These are phyloP conservation scores for Guadua angustifolia DNA, from an alignment of 176 grass and related monocot species.

Conservation along the genomic window DNA sequence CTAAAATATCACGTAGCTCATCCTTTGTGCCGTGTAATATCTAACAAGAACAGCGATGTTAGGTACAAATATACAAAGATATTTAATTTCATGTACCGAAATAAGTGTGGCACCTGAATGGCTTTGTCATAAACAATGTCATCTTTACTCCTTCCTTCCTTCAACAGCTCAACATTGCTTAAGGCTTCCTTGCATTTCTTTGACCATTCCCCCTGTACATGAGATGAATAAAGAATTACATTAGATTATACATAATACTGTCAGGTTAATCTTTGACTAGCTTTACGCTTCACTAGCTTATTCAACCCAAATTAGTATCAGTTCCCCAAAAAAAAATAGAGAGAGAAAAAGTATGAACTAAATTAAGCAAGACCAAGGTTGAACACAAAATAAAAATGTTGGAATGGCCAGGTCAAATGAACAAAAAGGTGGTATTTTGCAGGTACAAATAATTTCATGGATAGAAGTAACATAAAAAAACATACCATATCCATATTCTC, in stretches of 20 bases:
- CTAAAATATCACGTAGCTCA: slow-evolving; percentile 68
- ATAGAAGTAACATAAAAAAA: slow-evolving; percentile 18
- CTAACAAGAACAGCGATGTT: slow-evolving; percentile 53
- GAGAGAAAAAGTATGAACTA: background rate
- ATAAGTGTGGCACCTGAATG: slow-evolving; percentile 57
- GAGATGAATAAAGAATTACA: slow-evolving; percentile 29
- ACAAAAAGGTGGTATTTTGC: slow-evolving; percentile 1
- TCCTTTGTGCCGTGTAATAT: slow-evolving; percentile 85
- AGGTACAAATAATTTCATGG: background rate
- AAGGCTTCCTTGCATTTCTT: slow-evolving; percentile 83
- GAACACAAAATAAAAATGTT: slow-evolving; percentile 11
- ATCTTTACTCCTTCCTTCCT: slow-evolving; percentile 78
- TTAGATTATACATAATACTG: slow-evolving; percentile 25
- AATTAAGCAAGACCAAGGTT: background rate
- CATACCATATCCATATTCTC: slow-evolving; percentile 79
- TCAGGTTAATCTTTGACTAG: background rate
- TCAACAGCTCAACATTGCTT: slow-evolving; percentile 56
- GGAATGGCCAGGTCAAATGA: background rate
- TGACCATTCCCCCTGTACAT: slow-evolving; percentile 72
- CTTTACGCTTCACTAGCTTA: background rate
- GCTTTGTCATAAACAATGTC: slow-evolving; percentile 87
- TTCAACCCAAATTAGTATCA: background rate
- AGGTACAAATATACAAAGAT: slow-evolving; percentile 12
- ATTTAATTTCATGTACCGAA: slow-evolving; percentile 24
- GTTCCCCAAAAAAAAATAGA: background rate